Base-by-base conservation (phyloP, 208 protist genomes). In the Trichomonas gallinae region DNA sequence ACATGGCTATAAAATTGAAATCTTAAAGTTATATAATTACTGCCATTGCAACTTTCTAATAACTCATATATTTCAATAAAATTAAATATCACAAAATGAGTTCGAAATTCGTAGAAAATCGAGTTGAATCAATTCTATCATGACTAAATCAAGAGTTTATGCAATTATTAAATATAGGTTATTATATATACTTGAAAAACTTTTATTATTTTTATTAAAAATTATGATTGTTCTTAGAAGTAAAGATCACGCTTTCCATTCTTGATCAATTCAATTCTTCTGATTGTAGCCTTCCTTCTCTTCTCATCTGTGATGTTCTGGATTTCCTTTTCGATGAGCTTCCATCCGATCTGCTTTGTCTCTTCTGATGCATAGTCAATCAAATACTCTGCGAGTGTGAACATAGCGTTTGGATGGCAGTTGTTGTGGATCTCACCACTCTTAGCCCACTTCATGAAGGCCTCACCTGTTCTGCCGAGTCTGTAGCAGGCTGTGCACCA, bases 381-480 rank as follows among this genome's bases (percentile, higher is more conserved):
- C 36, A 97, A 21, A 46, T 96, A 97, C 36, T 97, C 96, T 45
- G 96, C 45, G 0, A 97, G 83, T 49, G 97, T 97, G 23, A 97
- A 96, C 21, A 97, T 89, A 13, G 63, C 85, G 82, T 98, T 98
- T 44, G 97, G 97, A 63, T 97, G 97, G 63, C 97, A 98, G 96
- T 96, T 97, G 89, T 97, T 97, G 31, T 98, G 97, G 51, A 98
- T 98, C 51, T 93, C 87, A 81, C 96, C 96, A 51, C 48, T 36
- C 87, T 98, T 98, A 36, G 97, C 97, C 63, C 96, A 97, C 49
- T 96, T 97, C 97, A 98, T 98, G 97, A 98, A 98, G 26, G 83
- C 87, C 89, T 97, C 97, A 45, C 97, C 97, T 63, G 97, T 98
- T 42, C 97, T 81, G 31, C 96, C 97, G 34, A 96, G 38, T 40